Percentiles rank a stretch among this genome's conserved stretches.
phyloP scores from a whole-genome alignment of 768 basidiomycete species.

The Obba rivulosa region DNA sequence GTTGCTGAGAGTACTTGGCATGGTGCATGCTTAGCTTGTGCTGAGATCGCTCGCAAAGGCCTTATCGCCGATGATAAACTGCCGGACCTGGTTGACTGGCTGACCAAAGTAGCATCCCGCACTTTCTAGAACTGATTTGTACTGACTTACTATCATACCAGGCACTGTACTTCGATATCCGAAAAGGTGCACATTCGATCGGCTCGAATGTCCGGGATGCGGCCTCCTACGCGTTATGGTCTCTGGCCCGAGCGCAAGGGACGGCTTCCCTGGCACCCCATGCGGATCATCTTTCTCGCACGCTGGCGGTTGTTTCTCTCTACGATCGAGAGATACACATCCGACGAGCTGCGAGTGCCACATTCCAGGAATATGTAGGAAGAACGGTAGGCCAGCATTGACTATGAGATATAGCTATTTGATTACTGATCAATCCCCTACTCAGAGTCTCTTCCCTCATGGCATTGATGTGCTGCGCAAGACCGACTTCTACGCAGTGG shows the following conservation, averaged over 20 bases:
- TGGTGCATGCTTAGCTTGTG: conserved; percentile 87
- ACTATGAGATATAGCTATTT: not conserved
- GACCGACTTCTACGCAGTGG: conserved; percentile 94
- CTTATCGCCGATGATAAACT: conserved; percentile 58
- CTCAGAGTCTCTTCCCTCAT: conserved; percentile 81
- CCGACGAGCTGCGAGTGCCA: conserved; percentile 91
- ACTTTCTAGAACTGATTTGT: not conserved
- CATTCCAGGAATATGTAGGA: conserved; percentile 96
- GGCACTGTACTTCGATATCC: conserved; percentile 90
- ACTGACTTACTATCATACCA: conserved; percentile 26
- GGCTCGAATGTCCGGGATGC: conserved; percentile 95
- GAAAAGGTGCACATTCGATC: conserved; percentile 88
- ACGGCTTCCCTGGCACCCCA: conserved; percentile 52
- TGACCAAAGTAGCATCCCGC: conserved; percentile 55
- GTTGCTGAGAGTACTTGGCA: conserved; percentile 91
- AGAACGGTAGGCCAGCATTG: conserved; percentile 59
- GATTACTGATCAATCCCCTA: not conserved
- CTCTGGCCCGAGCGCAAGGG: conserved; percentile 77
- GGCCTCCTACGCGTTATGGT: conserved; percentile 92
- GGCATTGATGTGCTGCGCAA: conserved; percentile 91
- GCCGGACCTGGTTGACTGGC: conserved; percentile 66
- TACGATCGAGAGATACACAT: conserved; percentile 95
- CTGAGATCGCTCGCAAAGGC: conserved; percentile 85
- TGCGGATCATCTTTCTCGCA: conserved; percentile 59
- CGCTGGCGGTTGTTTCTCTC: conserved; percentile 72